These are phyloP conservation scores for Chlamydomonas incerta DNA, from an alignment of 139 green algal species.

Conservation along the genomic window DNA sequence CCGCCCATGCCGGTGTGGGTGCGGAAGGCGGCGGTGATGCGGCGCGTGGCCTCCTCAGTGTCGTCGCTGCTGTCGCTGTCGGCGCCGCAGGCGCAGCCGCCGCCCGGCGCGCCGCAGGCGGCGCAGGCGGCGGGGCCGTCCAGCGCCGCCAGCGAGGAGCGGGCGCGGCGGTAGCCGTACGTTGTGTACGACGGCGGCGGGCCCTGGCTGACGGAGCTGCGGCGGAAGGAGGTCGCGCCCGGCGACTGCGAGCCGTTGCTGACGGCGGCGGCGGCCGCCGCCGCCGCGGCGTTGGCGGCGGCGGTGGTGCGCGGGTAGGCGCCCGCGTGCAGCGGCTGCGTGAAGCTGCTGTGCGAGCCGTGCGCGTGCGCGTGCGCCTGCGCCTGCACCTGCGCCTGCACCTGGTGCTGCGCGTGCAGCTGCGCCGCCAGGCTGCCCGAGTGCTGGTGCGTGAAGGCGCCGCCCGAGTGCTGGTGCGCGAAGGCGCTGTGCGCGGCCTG, in stretches of 20 bases:
- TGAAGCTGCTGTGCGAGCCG: not conserved
- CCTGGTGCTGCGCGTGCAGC: not conserved
- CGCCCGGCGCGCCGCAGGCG: not conserved
- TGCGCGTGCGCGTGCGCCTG: not conserved
- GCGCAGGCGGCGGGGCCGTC: not conserved
- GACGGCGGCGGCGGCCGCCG: not conserved
- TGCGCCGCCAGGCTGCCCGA: not conserved
- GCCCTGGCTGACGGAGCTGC: not conserved
- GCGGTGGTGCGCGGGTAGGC: not conserved
- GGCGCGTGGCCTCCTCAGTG: constrained; percentile 1
- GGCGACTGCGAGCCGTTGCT: not conserved
- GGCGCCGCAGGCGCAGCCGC: too few relatives aligned
- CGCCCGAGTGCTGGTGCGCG: too few relatives aligned
- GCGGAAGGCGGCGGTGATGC: constrained; percentile 16
- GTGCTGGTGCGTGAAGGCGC: too few relatives aligned
- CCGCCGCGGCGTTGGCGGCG: too few relatives aligned
- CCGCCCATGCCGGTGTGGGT: constrained; percentile 12
- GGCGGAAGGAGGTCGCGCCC: not conserved
- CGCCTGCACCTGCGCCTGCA: not conserved
- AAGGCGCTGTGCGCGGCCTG: too few relatives aligned
- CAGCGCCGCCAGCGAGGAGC: constrained; percentile 28
- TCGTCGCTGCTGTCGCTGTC: constrained; percentile 13
- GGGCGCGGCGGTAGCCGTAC: constrained; percentile 40
- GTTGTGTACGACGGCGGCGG: constrained; percentile 21
- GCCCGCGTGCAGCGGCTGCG: too few relatives aligned